Conservation (phyloP, 139 green algal species). For the Chlorella sp. region DNA sequence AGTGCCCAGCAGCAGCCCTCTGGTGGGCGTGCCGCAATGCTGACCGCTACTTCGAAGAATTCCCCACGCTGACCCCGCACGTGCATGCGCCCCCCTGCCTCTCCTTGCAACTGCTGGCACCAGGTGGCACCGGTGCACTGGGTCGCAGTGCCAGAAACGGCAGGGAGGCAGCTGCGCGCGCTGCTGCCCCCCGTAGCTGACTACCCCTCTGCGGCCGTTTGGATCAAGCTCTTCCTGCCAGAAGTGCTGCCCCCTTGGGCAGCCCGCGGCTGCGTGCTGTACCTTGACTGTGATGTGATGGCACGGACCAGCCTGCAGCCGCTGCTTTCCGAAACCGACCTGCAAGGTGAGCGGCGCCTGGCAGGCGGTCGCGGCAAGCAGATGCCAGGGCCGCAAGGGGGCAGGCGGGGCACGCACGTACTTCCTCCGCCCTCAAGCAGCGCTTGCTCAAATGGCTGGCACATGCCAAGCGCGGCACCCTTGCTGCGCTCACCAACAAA, state of each 20-base stretch:
- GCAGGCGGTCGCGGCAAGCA: background rate
- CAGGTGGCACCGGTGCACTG: background rate
- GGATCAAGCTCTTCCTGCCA: conserved; percentile 1
- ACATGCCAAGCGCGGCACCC: too few relatives aligned
- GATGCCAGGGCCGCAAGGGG: background rate
- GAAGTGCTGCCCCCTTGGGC: background rate
- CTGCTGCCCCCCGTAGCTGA: background rate
- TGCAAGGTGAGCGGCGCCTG: background rate
- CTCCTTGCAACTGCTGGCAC: too few relatives aligned
- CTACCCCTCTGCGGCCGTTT: background rate
- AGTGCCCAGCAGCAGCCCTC: background rate
- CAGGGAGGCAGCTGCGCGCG: background rate
- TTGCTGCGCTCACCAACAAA: too few relatives aligned
- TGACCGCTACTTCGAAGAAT: background rate
- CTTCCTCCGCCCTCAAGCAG: background rate
- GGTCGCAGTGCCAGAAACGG: background rate
- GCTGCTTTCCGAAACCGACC: background rate
- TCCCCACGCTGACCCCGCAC: background rate
- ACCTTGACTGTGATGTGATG: conserved; percentile 33
- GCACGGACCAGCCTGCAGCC: background rate
- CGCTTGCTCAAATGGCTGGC: too few relatives aligned
- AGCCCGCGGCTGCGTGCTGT: background rate
- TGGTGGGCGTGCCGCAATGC: background rate
- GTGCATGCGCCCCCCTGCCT: too few relatives aligned
- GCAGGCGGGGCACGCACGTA: too few relatives aligned